Conservation (phyloP, 805 yeast genomes). For the Ascoidea asiatica region DNA sequence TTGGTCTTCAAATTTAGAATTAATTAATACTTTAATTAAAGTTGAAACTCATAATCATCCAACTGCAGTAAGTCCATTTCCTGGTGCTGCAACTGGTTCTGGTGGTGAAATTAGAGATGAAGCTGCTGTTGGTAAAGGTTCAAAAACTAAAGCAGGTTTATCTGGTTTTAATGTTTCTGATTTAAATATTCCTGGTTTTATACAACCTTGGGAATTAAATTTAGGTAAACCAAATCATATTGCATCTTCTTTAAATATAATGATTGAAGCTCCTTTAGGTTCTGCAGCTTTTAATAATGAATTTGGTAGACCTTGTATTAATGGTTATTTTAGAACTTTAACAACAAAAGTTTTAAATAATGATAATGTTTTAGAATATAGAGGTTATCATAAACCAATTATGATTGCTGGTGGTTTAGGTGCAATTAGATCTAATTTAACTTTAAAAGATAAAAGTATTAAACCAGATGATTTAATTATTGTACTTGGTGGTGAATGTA, state of each 20-base stretch:
- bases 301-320: constrained; percentile 95
- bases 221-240: constrained; percentile 89
- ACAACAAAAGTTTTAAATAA: constrained; percentile 57
- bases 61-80: constrained; percentile 97
- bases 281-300: constrained; percentile 98
- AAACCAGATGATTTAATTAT: constrained; percentile 87
- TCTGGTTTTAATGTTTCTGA: constrained; percentile 90
- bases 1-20: constrained; percentile 70
- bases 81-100: constrained; percentile 99
- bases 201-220: constrained; percentile 91
- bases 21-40: constrained; percentile 79
- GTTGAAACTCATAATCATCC: constrained; percentile 99
- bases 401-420: constrained; percentile 99
- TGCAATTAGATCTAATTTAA: constrained; percentile 84
- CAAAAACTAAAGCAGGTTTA: constrained; percentile 92
- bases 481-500: constrained; percentile 94
- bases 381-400: constrained; percentile 98
- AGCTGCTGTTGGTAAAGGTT: constrained; percentile 99
- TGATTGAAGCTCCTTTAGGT: constrained; percentile 96
- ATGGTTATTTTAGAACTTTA: constrained; percentile 92
- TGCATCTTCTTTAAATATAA: constrained; percentile 84
- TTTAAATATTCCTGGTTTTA: constrained; percentile 67
- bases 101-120: constrained; percentile 99
- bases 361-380: constrained; percentile 53
- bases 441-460: constrained; percentile 75